Conservation (phyloP, 73 alveolate species). For the Symbiodinium natans region DNA sequence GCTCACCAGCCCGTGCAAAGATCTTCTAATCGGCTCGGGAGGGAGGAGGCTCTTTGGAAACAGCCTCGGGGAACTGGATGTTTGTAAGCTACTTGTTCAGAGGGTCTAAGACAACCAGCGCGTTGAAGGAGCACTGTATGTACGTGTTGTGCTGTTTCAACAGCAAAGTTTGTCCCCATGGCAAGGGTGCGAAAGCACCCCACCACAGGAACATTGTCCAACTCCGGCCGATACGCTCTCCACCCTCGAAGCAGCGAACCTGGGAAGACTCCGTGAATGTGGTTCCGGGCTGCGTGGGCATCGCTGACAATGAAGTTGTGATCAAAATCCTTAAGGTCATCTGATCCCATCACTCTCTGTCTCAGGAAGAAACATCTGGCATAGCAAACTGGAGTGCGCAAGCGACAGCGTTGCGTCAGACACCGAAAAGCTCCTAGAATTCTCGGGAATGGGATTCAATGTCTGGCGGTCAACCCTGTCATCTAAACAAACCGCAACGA, state of each 20-base stretch:
- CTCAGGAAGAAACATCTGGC: background rate
- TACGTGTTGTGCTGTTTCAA: constrained; percentile 12
- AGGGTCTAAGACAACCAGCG: no score
- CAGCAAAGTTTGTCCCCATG: constrained; percentile 45
- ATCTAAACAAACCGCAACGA: constrained; percentile 29
- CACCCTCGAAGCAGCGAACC: background rate
- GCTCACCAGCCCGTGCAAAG: no score
- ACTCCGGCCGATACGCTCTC: background rate
- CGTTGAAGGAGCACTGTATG: background rate
- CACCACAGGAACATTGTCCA: background rate
- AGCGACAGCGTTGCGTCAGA: background rate
- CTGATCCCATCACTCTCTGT: background rate
- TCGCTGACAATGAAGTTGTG: no score
- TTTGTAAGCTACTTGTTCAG: no score
- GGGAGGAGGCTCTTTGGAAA: no score
- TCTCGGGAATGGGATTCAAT: constrained; percentile 46
- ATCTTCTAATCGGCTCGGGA: no score
- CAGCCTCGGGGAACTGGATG: no score
- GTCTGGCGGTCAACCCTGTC: constrained; percentile 16
- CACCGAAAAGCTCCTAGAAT: background rate
- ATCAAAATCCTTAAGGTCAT: constrained; percentile 23
- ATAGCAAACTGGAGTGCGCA: constrained; percentile 30
- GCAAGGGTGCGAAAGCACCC: constrained; percentile 14
- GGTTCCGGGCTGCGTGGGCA: background rate
- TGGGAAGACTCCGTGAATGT: constrained; percentile 16